Base-by-base conservation (phyloP, 257 asterid species). In the Solanum chilense region DNA sequence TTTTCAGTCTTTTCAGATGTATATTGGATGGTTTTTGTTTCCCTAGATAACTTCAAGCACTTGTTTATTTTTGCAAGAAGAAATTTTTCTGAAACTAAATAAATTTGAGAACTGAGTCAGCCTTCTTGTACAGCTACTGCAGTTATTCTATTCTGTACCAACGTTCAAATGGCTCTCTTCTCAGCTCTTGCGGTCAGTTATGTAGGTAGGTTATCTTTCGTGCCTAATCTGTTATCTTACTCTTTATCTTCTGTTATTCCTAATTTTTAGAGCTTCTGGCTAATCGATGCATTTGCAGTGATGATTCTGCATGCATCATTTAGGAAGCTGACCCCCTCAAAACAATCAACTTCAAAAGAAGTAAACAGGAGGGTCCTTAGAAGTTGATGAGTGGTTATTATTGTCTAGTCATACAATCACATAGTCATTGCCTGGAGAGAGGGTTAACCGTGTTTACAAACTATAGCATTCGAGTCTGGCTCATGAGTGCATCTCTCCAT, bases 301-400 rank as follows among this genome's bases (percentile, higher is more conserved):
- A 88, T 91, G 95, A 90, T 97, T 89, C 90, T 94, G 87, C 99
- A 97, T 66, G 98, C 99, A 49, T 93, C 98, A 1, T 90, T 95
- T 82, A 90, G 99, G 92, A 97, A 94, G 90, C 93, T 97, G 90
- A 95, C 97, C 82, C 92, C 94, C 44, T 82, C 94, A 23, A 94
- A 92, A 66, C 98, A 90, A 86, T 86, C 92, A 83, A 85, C 90
- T 84, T 88, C 41, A 71, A 89, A 89, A 89, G 91, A 92, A 75
- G 93, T 94, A 64, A 75, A 77, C 60, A 88, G 88, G 89, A 90
- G 88, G 75, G 82, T 37, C 37, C 83, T 70, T 9, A 89, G 92
- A 89, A 89, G 90, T 52, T 90, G 88, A 74, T 71, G 37, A 47
- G 29, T 86, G 62, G 25, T 49, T 8, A 49, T 33, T 39, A n/a